Conservation (phyloP, 2,329 filamentous ascomycete genomes). For the Teratosphaeria pseudoeucalypti region DNA sequence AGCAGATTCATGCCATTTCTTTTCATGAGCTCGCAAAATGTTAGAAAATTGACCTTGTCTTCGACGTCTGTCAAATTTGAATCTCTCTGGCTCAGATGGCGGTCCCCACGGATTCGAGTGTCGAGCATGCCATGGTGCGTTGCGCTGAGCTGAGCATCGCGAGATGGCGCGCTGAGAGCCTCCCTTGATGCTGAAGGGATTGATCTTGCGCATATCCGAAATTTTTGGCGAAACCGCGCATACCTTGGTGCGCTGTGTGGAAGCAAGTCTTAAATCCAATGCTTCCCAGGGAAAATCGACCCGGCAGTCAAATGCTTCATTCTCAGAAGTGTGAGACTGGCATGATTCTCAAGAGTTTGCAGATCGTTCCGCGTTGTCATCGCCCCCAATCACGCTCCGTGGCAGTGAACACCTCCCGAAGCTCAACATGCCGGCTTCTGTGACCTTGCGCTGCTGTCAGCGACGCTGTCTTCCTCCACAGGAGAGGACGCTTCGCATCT, state of each 20-base stretch:
- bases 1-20: too few relatives aligned
- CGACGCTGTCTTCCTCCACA: slow-evolving; percentile 28
- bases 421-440: slow-evolving; percentile 16
- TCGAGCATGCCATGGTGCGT: background rate
- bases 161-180: background rate
- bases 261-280: background rate
- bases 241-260: background rate
- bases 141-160: background rate
- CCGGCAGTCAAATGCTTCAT: too few relatives aligned
- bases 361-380: background rate
- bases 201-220: background rate
- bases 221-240: background rate
- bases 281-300: background rate
- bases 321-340: too few relatives aligned
- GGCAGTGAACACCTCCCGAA: slow-evolving; percentile 23
- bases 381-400: slow-evolving; percentile 22
- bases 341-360: background rate
- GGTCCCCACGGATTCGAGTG: background rate
- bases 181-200: background rate
- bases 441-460: slow-evolving; percentile 12
- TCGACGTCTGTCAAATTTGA: too few relatives aligned
- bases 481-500: slow-evolving; percentile 33
- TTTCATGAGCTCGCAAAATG: too few relatives aligned
- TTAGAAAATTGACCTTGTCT: too few relatives aligned
- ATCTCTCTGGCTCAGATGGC: background rate